These are phyloP conservation scores for Hypoxylon sp. DNA, from an alignment of 2,329 filamentous ascomycete species.

Conservation along the genomic window DNA sequence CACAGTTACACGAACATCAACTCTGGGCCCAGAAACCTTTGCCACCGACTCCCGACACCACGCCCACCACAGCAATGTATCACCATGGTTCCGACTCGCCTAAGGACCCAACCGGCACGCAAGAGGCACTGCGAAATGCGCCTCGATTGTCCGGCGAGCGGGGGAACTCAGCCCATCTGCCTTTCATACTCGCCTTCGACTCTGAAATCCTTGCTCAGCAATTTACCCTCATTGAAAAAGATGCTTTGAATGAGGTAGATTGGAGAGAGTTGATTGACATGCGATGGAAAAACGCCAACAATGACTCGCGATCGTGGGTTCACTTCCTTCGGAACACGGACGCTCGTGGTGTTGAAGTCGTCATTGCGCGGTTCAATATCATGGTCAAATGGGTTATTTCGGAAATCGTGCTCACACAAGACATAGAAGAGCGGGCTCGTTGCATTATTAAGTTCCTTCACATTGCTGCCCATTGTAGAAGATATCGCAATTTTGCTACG, in stretches of 20 bases:
- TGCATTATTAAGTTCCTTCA: slow-evolving; percentile 88
- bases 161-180: slow-evolving; percentile 74
- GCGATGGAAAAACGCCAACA: slow-evolving; percentile 81
- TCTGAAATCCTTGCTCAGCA: slow-evolving; percentile 85
- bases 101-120: slow-evolving; percentile 54
- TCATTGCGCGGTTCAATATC: slow-evolving; percentile 88
- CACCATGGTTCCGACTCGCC: slow-evolving; percentile 53
- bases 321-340: slow-evolving; percentile 82
- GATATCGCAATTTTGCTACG: slow-evolving; percentile 85
- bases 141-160: slow-evolving; percentile 53
- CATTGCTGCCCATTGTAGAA: slow-evolving; percentile 81
- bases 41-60: slow-evolving; percentile 66
- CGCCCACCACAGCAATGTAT: slow-evolving; percentile 61
- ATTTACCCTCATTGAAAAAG: slow-evolving; percentile 88
- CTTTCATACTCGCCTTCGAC: slow-evolving; percentile 86
- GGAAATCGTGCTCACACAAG: slow-evolving; percentile 81
- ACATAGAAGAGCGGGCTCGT: slow-evolving; percentile 79
- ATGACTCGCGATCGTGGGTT: slow-evolving; percentile 82
- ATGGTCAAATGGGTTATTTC: slow-evolving; percentile 91
- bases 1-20: slow-evolving; percentile 60
- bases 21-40: slow-evolving; percentile 62
- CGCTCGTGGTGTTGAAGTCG: slow-evolving; percentile 83
- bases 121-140: slow-evolving; percentile 58
- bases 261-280: slow-evolving; percentile 91
- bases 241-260: slow-evolving; percentile 87